phyloP scores from a whole-genome alignment of 2,329 filamentous ascomycete species.

The Epichloe glyceriae region DNA sequence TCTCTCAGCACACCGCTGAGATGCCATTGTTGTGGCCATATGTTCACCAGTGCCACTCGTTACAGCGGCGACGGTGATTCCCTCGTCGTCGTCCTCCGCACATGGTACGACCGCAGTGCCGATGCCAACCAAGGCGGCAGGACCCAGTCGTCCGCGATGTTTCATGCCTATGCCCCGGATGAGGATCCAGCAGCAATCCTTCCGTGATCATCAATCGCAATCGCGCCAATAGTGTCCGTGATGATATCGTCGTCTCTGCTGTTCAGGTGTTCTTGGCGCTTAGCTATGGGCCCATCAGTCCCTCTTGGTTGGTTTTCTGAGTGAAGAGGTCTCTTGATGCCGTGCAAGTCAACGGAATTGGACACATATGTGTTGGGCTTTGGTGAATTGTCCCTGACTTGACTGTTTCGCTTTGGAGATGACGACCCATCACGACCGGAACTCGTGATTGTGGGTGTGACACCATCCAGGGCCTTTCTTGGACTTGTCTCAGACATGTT shows the following conservation, averaged over 20 bases:
- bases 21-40: constrained; percentile 91
- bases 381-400: background rate
- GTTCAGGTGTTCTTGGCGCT: constrained; percentile 12
- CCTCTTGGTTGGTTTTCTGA: constrained; percentile 1
- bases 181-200: constrained; percentile 91
- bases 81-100: constrained; percentile 55
- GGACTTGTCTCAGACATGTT: background rate
- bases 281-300: constrained; percentile 2
- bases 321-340: constrained; percentile 22
- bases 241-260: constrained; percentile 44
- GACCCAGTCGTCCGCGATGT: constrained; percentile 78
- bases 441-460: background rate
- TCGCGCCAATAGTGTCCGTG: constrained; percentile 90
- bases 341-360: constrained; percentile 7
- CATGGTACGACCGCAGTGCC: constrained; percentile 80
- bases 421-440: constrained; percentile 10
- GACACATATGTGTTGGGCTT: background rate
- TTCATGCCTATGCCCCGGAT: constrained; percentile 99
- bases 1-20: constrained; percentile 72
- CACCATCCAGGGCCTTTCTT: background rate
- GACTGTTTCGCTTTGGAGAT: constrained; percentile 8
- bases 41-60: constrained; percentile 95
- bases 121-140: constrained; percentile 83
- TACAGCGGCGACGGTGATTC: constrained; percentile 64
- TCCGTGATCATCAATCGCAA: constrained; percentile 76